These are phyloP conservation scores for Fusarium chuoi DNA, from an alignment of 2,329 filamentous ascomycete genomes.

Conservation along the genomic window DNA sequence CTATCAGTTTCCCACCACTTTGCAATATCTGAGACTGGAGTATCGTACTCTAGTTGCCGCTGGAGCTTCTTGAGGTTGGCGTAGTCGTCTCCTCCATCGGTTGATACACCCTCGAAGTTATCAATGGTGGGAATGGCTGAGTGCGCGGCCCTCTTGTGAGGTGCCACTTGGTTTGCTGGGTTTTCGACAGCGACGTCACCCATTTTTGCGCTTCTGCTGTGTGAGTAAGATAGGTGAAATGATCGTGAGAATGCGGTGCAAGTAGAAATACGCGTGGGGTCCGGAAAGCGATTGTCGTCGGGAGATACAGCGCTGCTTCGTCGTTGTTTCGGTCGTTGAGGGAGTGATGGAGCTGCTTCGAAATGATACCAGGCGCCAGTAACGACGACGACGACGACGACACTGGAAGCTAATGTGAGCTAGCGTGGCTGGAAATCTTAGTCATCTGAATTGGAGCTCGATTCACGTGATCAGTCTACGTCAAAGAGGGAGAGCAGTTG, in stretches of 20 bases:
- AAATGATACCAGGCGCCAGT: constrained; percentile 44
- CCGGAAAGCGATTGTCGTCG: constrained; percentile 18
- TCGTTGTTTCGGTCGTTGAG: constrained; percentile 27
- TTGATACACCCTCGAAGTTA: constrained; percentile 83
- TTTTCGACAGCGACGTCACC: constrained; percentile 88
- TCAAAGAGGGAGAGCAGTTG: constrained; percentile 7
- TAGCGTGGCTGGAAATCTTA: constrained; percentile 35
- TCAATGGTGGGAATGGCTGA: constrained; percentile 91
- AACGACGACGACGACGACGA: constrained; percentile 44
- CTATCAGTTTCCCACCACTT: constrained; percentile 23
- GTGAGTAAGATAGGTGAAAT: neutral
- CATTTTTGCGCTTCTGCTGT: constrained; percentile 65
- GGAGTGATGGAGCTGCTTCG: constrained; percentile 41
- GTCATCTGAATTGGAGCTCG: constrained; percentile 23
- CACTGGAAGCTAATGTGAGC: constrained; percentile 39
- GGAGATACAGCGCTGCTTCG: constrained; percentile 11
- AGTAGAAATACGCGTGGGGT: neutral
- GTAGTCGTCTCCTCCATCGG: constrained; percentile 91
- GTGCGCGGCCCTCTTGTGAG: constrained; percentile 82
- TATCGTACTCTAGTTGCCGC: constrained; percentile 86
- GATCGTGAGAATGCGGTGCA: neutral
- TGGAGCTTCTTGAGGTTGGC: constrained; percentile 96
- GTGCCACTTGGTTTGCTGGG: constrained; percentile 76
- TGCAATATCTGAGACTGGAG: neutral
- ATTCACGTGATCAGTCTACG: constrained; percentile 28